Evolutionary conservation across 2,329 filamentous ascomycete genomes (phyloP), one percentile per base, ranked within the genome.

Genomic region (Phaeosphaeriaceae sp.): DNA sequence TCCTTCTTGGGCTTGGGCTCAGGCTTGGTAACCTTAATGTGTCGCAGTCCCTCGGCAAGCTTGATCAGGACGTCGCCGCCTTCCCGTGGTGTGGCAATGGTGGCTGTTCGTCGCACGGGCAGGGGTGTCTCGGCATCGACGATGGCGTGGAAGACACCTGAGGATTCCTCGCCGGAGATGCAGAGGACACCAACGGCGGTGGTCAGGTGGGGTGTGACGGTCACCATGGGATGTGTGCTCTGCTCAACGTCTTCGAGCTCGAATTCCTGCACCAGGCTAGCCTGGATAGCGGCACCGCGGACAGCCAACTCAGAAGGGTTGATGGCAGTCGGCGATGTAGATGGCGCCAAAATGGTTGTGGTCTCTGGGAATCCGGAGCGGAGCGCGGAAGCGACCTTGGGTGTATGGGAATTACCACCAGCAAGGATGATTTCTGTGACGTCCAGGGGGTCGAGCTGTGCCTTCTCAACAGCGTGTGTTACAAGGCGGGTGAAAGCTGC

Each of bases 341-440:
- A 89, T 46, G 94, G 95, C 1, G 95, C 91, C 63, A 94, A 85
- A 70, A 99, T 87, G 48, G 81, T 81, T 60, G 93, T 96, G 56
- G 84, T 86, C 73, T 90, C 86, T 55, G 92, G 89, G 88, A 99
- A 99, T 77, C 94, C 86, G 67, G 83, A 83, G 74, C 86, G 83
- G 68, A 97, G 82, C 79, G 95, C 92, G 71, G 87, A 85, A 63
- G 95, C 94, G 68, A 98, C 91, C 81, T 94, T 93, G 62, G 95
- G 95, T 1, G 92, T 97, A 84, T 99, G 93, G 4, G 93, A 91
- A 63, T 91, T 91, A 71, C 95, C 95, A 67, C 95, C 95, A 48
- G 91, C 91, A 69, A 98, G 88, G 77, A 99, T 92, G 67, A 98
- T 91, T 84, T 97, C 93, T 75, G 97, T 91, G 57, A 99, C 87